Base-by-base conservation (phyloP, 1,139 yeast species). In the Fermentozyma sake region DNA sequence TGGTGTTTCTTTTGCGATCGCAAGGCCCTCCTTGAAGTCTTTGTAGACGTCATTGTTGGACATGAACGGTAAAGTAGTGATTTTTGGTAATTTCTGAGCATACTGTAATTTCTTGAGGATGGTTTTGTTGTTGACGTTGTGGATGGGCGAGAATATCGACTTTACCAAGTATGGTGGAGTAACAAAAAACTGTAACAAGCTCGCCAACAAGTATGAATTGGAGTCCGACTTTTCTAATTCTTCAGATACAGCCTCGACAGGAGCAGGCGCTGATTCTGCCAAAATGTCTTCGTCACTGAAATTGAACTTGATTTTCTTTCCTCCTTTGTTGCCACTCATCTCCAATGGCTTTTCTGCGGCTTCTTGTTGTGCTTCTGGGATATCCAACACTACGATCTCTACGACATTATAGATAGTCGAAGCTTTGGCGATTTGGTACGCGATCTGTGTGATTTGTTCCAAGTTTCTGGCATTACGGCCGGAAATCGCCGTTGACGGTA, bases 131-230 rank as follows among this genome's bases (percentile, higher is more conserved):
- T 44, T 35, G 18, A 50, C 48, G 24, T 26, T 28, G 16, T 25
- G 23, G 10, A 23, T 24, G 6, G 38, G 30, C 5, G 37, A 31
- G 55, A 87, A 83, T 7, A 80, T 67, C 1, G 79, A 58, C 37
- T 78, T 76, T 14, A 80, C 71, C 21, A 87, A 63, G 47, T 87
- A 85, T 27, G 89, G 84, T 1, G 96, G 96, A 0, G 96, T 87
- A 10, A 87, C 75, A 45, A 85, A 85, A 48, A 64, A 87, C 49
- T 86, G 95, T 30, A 87, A 60, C 29, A 87, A 61, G 2, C 80
- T 67, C 1, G 94, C 93, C 24, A 85, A 64, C 11, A 78, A 46
- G 46, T 79, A 55, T 0, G 78, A 60, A n/a, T n/a, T n/a, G n/a
- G n/a, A n/a, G n/a, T n/a, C n/a, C n/a, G n/a, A n/a, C n/a, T n/a